Conservation (phyloP, 2,329 filamentous ascomycete genomes). For the Lachnellula willkommii region DNA sequence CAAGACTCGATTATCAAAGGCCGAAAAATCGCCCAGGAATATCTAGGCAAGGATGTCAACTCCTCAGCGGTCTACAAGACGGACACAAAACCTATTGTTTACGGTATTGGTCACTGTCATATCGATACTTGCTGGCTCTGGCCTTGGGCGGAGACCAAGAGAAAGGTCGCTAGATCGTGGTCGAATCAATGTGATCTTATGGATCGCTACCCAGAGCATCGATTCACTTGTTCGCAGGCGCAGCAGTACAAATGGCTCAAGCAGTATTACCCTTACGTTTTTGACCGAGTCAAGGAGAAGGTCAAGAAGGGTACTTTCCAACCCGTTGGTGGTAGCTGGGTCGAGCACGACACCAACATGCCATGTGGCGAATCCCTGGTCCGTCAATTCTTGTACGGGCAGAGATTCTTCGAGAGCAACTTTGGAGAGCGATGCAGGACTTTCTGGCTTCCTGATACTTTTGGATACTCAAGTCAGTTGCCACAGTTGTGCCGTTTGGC, state of each 20-base stretch:
- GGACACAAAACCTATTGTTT: slow-evolving; percentile 70
- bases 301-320: slow-evolving; percentile 88
- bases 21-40: slow-evolving; percentile 76
- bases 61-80: slow-evolving; percentile 78
- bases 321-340: slow-evolving; percentile 95
- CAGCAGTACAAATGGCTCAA: slow-evolving; percentile 99
- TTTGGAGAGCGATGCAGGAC: slow-evolving; percentile 86
- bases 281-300: slow-evolving; percentile 85
- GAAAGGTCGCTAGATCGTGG: slow-evolving; percentile 94
- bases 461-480: slow-evolving; percentile 92
- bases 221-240: slow-evolving; percentile 87
- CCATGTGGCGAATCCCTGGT: slow-evolving; percentile 92
- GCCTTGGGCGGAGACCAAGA: slow-evolving; percentile 96
- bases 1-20: slow-evolving; percentile 72
- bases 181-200: slow-evolving; percentile 93
- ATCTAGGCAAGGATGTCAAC: slow-evolving; percentile 75
- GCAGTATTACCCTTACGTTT: slow-evolving; percentile 78
- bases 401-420: slow-evolving; percentile 87
- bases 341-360: slow-evolving; percentile 97
- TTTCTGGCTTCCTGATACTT: slow-evolving; percentile 98
- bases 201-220: slow-evolving; percentile 89
- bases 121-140: slow-evolving; percentile 98
- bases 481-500: slow-evolving; percentile 89
- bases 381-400: slow-evolving; percentile 91
- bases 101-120: slow-evolving; percentile 90